phyloP scores from a whole-genome alignment of 2,329 filamentous ascomycete species.

The Penicillium brevicompactum region DNA sequence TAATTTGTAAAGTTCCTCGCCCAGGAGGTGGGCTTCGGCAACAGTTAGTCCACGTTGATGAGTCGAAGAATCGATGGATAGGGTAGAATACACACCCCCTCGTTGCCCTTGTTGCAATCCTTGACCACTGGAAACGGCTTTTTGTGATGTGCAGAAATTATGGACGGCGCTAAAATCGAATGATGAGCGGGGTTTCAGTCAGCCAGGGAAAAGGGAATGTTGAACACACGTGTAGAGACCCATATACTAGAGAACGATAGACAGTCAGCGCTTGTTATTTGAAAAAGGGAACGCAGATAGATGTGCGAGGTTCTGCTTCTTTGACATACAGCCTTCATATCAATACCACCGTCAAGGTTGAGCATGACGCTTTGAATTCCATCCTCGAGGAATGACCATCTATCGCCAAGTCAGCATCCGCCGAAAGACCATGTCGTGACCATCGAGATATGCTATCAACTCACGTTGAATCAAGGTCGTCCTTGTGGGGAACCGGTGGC shows the following conservation, averaged over 20 bases:
- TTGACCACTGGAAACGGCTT: conserved; percentile 68
- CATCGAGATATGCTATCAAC: conserved; percentile 29
- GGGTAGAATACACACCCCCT: conserved; percentile 61
- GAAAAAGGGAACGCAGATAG: neutral
- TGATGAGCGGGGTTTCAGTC: conserved; percentile 15
- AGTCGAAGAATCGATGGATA: neutral
- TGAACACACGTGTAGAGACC: conserved; percentile 78
- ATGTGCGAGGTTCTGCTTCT: neutral
- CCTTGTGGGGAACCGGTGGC: conserved; percentile 55
- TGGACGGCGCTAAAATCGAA: conserved; percentile 71
- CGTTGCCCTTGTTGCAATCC: conserved; percentile 60
- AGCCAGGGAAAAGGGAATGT: conserved; percentile 22
- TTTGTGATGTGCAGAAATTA: conserved; percentile 99
- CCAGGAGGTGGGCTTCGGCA: conserved; percentile 77
- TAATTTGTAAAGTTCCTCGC: conserved; percentile 93
- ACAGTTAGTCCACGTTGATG: neutral
- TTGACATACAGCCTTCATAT: conserved; percentile 74
- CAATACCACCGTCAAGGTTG: conserved; percentile 86
- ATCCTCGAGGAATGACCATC: conserved; percentile 85
- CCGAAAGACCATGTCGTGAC: neutral
- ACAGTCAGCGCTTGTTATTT: conserved; percentile 13
- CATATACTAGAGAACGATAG: conserved; percentile 69
- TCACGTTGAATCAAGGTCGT: conserved; percentile 64
- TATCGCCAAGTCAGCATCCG: conserved; percentile 41
- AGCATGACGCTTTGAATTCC: conserved; percentile 94